Base-by-base conservation (phyloP, 2,329 filamentous ascomycete genomes). In the Cryphonectria japonica region DNA sequence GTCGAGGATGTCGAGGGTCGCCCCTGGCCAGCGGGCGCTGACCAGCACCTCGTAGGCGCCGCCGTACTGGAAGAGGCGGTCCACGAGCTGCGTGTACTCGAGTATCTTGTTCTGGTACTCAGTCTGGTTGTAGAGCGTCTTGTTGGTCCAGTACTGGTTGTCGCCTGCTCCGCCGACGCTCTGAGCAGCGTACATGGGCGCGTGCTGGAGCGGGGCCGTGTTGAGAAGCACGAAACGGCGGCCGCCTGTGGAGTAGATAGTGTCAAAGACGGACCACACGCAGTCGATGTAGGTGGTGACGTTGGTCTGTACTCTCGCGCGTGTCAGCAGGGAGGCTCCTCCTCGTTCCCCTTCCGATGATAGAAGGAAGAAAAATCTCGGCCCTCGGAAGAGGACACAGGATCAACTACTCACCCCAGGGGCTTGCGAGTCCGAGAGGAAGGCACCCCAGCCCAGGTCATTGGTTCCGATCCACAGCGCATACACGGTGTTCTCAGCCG, bases 391-490 rank as follows among this genome's bases (percentile, higher is more conserved):
- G 39, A 64, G 64, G 43, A 41, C 14, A 46, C 6, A 13, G 41
- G 11, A 13, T 50, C 14, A 19, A 14, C 16, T 14, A 37, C 71
- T 68, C 41, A 72, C 71, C 11, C 85, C 87, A 0, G 82, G 75
- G 5, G 85, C 79, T 77, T 93, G 90, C 34, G 83, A 84, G 77
- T 93, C 91, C 5, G 86, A 88, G 43, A 95, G 78, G 77, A 94
- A 91, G 11, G 86, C 91, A 67, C 84, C 80, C 70, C 83, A 84
- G 32, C 92, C 92, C 13, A 95, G 82, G 76, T 96, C 93, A 77
- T 95, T 95, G 34, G 92, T 94, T 3, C 93, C 93, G 75, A 95
- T 94, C 91, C 91, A 95, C 66, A 95, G 86, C 0, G 89, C 85
- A 76, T 94, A 95, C 2, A 93, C 89, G 0, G 92, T 93, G 73